Conservation (phyloP, 225 moss, liverwort and hornwort genomes). For the Antitrichia curtipendula region DNA sequence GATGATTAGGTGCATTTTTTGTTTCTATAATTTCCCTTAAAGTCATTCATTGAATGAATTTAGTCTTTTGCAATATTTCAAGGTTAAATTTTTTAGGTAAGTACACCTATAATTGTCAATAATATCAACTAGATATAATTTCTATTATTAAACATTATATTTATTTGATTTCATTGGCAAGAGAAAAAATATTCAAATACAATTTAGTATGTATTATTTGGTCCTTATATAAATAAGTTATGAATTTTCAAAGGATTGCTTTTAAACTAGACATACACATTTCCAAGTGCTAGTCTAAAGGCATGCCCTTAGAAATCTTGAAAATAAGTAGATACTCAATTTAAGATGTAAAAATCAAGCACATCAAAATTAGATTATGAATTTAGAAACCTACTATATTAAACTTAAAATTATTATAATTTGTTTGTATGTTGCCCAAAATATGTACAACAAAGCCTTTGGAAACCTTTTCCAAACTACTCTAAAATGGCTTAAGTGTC, state of each 20-base stretch:
- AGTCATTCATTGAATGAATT: not conserved
- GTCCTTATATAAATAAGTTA: rapidly evolving
- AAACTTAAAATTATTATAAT: too few species aligned
- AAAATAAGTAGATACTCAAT: not conserved
- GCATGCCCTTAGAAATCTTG: not conserved
- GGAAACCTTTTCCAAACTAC: not conserved
- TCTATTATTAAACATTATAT: not conserved
- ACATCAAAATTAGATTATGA: too few species aligned
- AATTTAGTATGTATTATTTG: not conserved
- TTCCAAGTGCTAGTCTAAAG: rapidly evolving
- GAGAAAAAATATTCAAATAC: not conserved
- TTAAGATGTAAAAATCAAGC: not conserved
- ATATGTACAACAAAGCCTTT: not conserved
- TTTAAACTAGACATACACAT: rapidly evolving
- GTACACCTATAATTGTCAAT: not conserved
- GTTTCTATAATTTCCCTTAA: not conserved
- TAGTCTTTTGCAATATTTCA: not conserved
- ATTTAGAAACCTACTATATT: not conserved
- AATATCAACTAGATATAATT: not conserved
- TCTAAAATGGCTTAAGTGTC: not conserved
- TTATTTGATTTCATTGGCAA: not conserved
- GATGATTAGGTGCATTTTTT: not conserved
- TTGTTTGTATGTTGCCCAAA: not conserved
- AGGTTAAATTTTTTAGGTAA: too few species aligned
- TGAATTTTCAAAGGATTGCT: not conserved